Evolutionary conservation across 768 basidiomycete species (phyloP).

Genomic region (Pulveroboletus sp.): DNA sequence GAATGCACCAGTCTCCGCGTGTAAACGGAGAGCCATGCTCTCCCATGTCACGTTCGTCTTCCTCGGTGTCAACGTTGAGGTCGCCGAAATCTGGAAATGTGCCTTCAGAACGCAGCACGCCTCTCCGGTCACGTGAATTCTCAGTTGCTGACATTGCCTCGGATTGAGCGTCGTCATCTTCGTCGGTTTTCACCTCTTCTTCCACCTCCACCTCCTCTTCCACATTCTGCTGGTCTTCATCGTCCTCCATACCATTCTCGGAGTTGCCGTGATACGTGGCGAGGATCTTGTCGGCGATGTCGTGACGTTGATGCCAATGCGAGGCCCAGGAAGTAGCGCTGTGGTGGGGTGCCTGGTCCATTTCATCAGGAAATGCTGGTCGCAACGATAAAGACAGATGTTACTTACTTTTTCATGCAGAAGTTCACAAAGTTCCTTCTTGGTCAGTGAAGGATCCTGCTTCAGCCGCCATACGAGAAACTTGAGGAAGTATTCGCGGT

Average conservation of each 20-base stretch:
- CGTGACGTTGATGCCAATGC: slow-evolving; percentile 66
- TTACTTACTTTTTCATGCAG: slow-evolving; percentile 52
- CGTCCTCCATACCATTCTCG: slow-evolving; percentile 33
- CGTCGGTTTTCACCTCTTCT: slow-evolving; percentile 20
- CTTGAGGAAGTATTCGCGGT: slow-evolving; percentile 63
- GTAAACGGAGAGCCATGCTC: slow-evolving; percentile 46
- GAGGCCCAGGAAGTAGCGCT: slow-evolving; percentile 59
- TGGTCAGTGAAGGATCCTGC: slow-evolving; percentile 49
- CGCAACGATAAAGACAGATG: not conserved
- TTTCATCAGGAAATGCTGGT: slow-evolving; percentile 7
- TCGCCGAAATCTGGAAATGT: slow-evolving; percentile 18
- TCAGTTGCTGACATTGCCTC: slow-evolving; percentile 21
- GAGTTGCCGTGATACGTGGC: slow-evolving; percentile 28
- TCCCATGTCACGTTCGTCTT: slow-evolving; percentile 47
- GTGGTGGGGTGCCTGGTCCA: slow-evolving; percentile 62
- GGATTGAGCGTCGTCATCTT: slow-evolving; percentile 21
- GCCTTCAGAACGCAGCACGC: slow-evolving; percentile 21
- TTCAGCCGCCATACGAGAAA: slow-evolving; percentile 63
- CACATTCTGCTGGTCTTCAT: slow-evolving; percentile 38
- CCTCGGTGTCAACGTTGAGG: slow-evolving; percentile 23
- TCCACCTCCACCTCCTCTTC: slow-evolving; percentile 28
- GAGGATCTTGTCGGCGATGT: slow-evolving; percentile 64
- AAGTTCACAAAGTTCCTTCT: slow-evolving; percentile 51
- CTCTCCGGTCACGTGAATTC: slow-evolving; percentile 14
- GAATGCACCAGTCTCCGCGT: slow-evolving; percentile 59